Evolutionary conservation across 108 stramenopile species (phyloP).

Genomic region (Thalassiosira profunda): DNA sequence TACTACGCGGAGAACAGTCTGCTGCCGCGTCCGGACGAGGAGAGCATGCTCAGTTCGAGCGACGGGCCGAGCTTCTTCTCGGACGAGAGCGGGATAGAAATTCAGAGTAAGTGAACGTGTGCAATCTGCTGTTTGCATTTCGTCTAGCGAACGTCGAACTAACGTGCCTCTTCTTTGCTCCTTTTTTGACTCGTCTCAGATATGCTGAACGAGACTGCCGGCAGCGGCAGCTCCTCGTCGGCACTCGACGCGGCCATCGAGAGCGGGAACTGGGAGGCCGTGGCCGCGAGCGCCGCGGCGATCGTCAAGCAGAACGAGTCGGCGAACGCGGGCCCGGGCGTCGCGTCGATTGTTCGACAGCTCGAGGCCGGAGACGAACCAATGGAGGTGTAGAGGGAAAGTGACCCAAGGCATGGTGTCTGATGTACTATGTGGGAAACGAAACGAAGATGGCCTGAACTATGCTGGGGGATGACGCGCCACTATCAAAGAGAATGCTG

Average conservation of each 20-base stretch:
- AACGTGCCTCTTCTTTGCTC: background rate
- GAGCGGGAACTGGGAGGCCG: slow-evolving; percentile 39
- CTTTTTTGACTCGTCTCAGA: background rate
- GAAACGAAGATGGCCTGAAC: too few species aligned
- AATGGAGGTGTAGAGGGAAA: too few species aligned
- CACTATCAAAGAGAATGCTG: too few species aligned
- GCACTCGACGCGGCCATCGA: slow-evolving; percentile 39
- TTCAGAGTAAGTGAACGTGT: background rate
- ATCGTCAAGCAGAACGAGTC: slow-evolving; percentile 1
- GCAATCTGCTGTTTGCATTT: background rate
- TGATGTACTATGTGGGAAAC: too few species aligned
- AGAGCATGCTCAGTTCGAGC: background rate
- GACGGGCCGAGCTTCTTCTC: slow-evolving; percentile 6
- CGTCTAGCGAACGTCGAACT: background rate
- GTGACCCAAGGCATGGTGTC: too few species aligned
- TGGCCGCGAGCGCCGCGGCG: slow-evolving; percentile 30
- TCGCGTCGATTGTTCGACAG: too few species aligned
- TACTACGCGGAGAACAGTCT: too few species aligned
- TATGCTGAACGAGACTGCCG: slow-evolving; percentile 3
- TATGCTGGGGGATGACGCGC: too few species aligned
- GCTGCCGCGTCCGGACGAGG: slow-evolving; percentile 14
- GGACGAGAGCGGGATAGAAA: background rate
- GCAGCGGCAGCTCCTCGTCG: background rate
- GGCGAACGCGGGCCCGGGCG: too few species aligned
- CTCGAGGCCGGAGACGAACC: too few species aligned